Conservation (phyloP, 2,329 filamentous ascomycete species). For the Monascus ruber region DNA sequence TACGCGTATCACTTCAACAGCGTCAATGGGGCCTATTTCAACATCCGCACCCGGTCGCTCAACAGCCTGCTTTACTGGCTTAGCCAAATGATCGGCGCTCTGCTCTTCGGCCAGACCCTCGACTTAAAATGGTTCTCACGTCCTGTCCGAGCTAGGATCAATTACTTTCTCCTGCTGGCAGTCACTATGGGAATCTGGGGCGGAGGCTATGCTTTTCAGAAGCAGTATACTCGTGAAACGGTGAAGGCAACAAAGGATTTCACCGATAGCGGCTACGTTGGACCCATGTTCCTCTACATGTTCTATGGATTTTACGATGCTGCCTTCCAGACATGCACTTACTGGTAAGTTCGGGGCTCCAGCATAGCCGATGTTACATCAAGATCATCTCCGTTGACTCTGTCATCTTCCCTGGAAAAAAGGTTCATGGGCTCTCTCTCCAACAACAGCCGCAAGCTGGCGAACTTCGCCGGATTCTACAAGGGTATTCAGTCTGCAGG, state of each 20-base stretch:
- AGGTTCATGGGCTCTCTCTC: conserved; percentile 87
- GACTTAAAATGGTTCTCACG: conserved; percentile 52
- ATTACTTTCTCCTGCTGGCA: conserved; percentile 50
- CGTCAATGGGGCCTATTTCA: conserved; percentile 60
- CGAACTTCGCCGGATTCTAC: conserved; percentile 86
- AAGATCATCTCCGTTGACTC: background rate
- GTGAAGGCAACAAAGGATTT: conserved; percentile 45
- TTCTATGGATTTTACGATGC: conserved; percentile 87
- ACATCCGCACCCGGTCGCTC: conserved; percentile 61
- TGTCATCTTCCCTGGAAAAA: background rate
- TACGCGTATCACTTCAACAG: conserved; percentile 69
- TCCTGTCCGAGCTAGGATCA: conserved; percentile 54
- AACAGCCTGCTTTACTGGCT: conserved; percentile 72
- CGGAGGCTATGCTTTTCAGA: conserved; percentile 69
- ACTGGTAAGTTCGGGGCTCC: conserved; percentile 51
- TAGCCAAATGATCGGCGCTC: conserved; percentile 66
- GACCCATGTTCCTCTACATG: conserved; percentile 79
- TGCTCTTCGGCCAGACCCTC: conserved; percentile 59
- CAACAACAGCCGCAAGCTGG: conserved; percentile 83
- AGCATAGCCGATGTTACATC: background rate
- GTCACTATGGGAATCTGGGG: conserved; percentile 74
- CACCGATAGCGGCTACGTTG: conserved; percentile 55
- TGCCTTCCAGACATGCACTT: conserved; percentile 78
- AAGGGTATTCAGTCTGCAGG: conserved; percentile 85
- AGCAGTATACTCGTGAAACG: conserved; percentile 42